Percentiles rank a stretch among this genome's conserved stretches.
Evolutionary conservation across 805 yeast genomes (phyloP).

Genomic region (Debaryomyces maramus): DNA sequence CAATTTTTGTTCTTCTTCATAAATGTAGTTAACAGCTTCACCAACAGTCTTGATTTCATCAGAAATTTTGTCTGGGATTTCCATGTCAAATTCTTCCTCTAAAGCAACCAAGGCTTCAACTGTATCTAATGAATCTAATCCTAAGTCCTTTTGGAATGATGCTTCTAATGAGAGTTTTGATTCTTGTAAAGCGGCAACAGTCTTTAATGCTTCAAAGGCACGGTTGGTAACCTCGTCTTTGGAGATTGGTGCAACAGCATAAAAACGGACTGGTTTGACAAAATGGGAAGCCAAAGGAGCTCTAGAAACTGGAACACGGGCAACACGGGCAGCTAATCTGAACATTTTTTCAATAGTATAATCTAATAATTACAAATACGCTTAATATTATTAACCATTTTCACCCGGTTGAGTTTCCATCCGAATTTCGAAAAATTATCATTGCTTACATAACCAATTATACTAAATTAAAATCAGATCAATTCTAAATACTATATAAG

Average conservation of each 20-base stretch:
- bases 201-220: conserved; percentile 74
- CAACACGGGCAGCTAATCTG: conserved; percentile 51
- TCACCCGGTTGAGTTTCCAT: not conserved
- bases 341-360: conserved; percentile 40
- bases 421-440: not conserved
- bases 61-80: conserved; percentile 86
- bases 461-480: not conserved
- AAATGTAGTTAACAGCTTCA: conserved; percentile 87
- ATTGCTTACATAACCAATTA: conserved; percentile 5
- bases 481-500: no score
- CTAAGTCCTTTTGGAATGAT: conserved; percentile 68
- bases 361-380: no score
- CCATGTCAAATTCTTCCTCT: conserved; percentile 84
- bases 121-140: conserved; percentile 91
- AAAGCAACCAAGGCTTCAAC: conserved; percentile 95
- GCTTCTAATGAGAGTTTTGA: conserved; percentile 46
- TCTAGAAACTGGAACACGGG: conserved; percentile 33
- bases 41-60: conserved; percentile 92
- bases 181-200: conserved; percentile 49
- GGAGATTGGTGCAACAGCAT: conserved; percentile 65
- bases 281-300: conserved; percentile 24
- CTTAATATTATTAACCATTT: no score
- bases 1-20: conserved; percentile 55
- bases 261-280: conserved; percentile 44
- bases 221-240: conserved; percentile 80